Conservation (phyloP, 1,139 yeast species). For the Geotrichum klebahnii region DNA sequence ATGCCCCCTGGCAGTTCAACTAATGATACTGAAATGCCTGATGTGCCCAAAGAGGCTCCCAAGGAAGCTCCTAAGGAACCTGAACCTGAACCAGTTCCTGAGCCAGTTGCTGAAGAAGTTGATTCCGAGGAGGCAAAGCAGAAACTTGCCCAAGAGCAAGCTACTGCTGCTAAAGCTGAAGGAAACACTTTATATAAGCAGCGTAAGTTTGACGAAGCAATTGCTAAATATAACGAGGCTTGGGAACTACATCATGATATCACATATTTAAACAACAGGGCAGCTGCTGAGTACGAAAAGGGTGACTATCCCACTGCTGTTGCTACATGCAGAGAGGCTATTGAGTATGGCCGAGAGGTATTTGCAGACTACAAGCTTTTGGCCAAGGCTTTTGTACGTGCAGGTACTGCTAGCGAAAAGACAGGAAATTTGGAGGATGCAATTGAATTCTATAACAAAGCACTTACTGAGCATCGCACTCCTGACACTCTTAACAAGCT, state of each 20-base stretch:
- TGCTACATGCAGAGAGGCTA: constrained; percentile 72
- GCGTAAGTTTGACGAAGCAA: constrained; percentile 89
- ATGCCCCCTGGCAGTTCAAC: constrained; percentile 29
- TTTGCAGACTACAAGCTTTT: constrained; percentile 89
- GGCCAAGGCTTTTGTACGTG: constrained; percentile 90
- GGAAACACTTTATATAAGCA: constrained; percentile 86
- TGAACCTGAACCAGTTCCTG: constrained; percentile 40
- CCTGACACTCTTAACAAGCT: constrained; percentile 88
- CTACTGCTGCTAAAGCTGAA: constrained; percentile 76
- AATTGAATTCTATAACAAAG: constrained; percentile 74
- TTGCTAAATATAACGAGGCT: constrained; percentile 77
- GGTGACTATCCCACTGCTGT: constrained; percentile 87
- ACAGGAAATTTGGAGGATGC: constrained; percentile 69
- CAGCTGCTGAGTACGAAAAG: constrained; percentile 96
- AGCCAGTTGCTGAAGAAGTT: constrained; percentile 35
- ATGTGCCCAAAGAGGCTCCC: constrained; percentile 32
- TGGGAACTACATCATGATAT: constrained; percentile 80
- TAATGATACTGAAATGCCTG: constrained; percentile 24
- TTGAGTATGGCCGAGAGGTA: constrained; percentile 82
- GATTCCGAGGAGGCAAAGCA: constrained; percentile 30
- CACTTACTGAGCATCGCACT: constrained; percentile 95
- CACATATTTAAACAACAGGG: constrained; percentile 90
- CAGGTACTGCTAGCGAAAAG: constrained; percentile 79
- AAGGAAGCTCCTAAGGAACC: constrained; percentile 32
- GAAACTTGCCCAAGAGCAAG: constrained; percentile 70